Evolutionary conservation across 306 rosid species (phyloP).

Genomic region (Medicago arabica): DNA sequence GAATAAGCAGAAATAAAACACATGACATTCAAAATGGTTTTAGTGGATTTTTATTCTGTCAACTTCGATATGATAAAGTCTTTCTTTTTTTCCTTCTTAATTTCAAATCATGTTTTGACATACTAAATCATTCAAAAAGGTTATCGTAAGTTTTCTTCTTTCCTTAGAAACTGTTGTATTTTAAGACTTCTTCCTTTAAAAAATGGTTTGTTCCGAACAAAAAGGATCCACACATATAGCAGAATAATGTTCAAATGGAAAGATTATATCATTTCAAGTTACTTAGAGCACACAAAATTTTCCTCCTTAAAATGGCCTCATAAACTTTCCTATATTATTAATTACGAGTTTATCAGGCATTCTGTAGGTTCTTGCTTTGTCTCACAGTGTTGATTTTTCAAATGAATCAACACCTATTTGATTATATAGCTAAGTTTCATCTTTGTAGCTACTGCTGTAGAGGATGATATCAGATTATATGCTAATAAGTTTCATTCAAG

Average conservation of each 20-base stretch:
- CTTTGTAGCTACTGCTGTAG: conserved; percentile 18
- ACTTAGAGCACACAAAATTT: too few relatives aligned
- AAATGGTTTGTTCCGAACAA: too few relatives aligned
- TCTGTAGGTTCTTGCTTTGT: too few relatives aligned
- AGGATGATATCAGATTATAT: conserved; percentile 25
- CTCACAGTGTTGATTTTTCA: background rate
- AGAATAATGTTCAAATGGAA: too few relatives aligned
- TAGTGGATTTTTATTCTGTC: background rate
- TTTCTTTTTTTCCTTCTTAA: background rate
- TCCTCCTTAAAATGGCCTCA: too few relatives aligned
- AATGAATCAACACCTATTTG: background rate
- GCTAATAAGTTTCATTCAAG: conserved; percentile 41
- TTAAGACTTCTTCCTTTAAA: background rate
- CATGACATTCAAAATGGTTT: background rate
- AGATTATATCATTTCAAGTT: too few relatives aligned
- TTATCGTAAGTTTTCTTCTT: background rate
- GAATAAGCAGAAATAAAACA: conserved; percentile 17
- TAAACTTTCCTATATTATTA: too few relatives aligned
- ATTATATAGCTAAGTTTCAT: conserved; percentile 27
- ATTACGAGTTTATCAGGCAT: too few relatives aligned
- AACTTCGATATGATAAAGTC: conserved; percentile 6
- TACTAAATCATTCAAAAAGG: conserved; percentile 11
- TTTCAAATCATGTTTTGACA: conserved; percentile 3
- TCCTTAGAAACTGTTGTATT: background rate
- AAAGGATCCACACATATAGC: too few relatives aligned